A percentile compares a stretch with the other conserved stretches of the same genome.
phyloP scores from a whole-genome alignment of 1,284 basidiomycete genomes.

The Phellinidium pouzarii region DNA sequence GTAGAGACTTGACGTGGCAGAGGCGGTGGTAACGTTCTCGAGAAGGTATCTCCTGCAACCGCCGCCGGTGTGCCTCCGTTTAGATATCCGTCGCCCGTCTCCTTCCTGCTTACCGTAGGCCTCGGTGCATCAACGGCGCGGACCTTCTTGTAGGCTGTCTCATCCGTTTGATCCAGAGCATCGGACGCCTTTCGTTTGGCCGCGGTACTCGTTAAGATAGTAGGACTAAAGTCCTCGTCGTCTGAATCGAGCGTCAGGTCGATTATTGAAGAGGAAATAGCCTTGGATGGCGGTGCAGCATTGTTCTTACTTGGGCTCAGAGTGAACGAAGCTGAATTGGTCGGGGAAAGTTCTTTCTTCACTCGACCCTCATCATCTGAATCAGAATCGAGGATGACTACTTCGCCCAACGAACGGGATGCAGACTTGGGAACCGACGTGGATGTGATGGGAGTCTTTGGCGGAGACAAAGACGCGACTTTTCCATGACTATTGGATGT shows the following conservation, averaged over 20 bases:
- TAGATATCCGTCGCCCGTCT: not conserved
- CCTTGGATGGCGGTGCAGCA: slow-evolving; percentile 22
- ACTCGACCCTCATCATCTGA: slow-evolving; percentile 67
- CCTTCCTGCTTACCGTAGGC: not conserved
- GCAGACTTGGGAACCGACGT: slow-evolving; percentile 19
- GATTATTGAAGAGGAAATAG: slow-evolving; percentile 47
- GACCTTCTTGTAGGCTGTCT: slow-evolving; percentile 2
- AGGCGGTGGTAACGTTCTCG: slow-evolving; percentile 1
- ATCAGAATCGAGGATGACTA: slow-evolving; percentile 73
- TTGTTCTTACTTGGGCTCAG: slow-evolving; percentile 23
- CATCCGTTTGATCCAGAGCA: slow-evolving; percentile 24
- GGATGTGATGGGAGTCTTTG: slow-evolving; percentile 24
- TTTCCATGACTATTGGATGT: slow-evolving; percentile 20
- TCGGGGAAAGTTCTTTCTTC: slow-evolving; percentile 64
- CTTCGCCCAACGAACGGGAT: slow-evolving; percentile 23
- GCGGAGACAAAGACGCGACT: slow-evolving; percentile 22
- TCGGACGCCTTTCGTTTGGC: slow-evolving; percentile 56
- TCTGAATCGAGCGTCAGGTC: slow-evolving; percentile 76
- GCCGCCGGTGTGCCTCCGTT: not conserved
- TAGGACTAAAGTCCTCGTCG: slow-evolving; percentile 42
- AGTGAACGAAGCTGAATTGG: slow-evolving; percentile 37
- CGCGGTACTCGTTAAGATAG: slow-evolving; percentile 21
- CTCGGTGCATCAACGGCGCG: not conserved
- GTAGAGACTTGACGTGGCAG: slow-evolving; percentile 2
- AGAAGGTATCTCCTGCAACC: not conserved